Evolutionary conservation across 768 basidiomycete species (phyloP).

Genomic region (Lyophyllum atratum): DNA sequence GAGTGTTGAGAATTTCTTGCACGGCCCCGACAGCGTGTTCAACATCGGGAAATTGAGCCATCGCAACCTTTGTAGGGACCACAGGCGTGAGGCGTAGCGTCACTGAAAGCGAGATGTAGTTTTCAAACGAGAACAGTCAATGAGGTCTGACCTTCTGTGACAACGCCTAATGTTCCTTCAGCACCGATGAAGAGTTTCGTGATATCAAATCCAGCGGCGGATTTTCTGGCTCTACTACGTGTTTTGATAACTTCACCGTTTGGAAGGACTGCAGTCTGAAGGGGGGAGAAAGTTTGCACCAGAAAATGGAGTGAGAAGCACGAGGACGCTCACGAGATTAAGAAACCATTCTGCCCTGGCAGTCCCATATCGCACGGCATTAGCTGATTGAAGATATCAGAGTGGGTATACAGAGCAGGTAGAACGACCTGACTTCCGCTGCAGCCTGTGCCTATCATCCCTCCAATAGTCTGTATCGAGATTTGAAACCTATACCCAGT

Average conservation of each 20-base stretch:
- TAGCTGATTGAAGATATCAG: slow-evolving; percentile 43
- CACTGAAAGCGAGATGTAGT: slow-evolving; percentile 38
- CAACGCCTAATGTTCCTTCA: slow-evolving; percentile 86
- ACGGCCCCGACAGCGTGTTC: slow-evolving; percentile 79
- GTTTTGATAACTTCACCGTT: slow-evolving; percentile 89
- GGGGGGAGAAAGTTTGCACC: slow-evolving; percentile 23
- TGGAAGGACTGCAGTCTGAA: slow-evolving; percentile 81
- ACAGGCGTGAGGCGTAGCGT: slow-evolving; percentile 82
- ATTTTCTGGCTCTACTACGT: slow-evolving; percentile 76
- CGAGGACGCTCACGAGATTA: slow-evolving; percentile 56
- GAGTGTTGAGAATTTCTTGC: slow-evolving; percentile 72
- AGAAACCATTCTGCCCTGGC: slow-evolving; percentile 89
- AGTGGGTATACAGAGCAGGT: neutral
- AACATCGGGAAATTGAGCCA: slow-evolving; percentile 85
- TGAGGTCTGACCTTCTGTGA: slow-evolving; percentile 68
- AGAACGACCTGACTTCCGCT: slow-evolving; percentile 64
- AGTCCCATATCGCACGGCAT: slow-evolving; percentile 85
- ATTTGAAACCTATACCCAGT: neutral
- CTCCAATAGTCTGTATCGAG: slow-evolving; percentile 68
- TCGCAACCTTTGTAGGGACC: slow-evolving; percentile 82
- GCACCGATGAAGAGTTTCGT: slow-evolving; percentile 91
- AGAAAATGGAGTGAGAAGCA: neutral
- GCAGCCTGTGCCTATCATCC: slow-evolving; percentile 88
- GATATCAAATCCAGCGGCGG: slow-evolving; percentile 83
- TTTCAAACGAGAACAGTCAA: neutral